Base-by-base conservation (phyloP, 116 monocot species). In the Papilionanthe hybrid region DNA sequence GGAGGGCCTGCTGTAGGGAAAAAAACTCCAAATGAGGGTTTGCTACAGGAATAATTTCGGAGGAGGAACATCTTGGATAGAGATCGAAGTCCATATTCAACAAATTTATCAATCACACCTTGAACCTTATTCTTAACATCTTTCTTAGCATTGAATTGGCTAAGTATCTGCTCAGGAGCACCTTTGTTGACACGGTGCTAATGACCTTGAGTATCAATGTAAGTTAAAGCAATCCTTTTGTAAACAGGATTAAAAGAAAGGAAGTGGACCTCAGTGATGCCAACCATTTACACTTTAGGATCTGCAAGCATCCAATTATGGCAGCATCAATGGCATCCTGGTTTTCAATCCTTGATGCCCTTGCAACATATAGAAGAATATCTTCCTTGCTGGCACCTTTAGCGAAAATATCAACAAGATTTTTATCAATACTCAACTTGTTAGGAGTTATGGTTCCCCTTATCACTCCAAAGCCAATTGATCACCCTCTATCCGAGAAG, bases 261-360 rank as follows among this genome's bases (percentile, higher is more conserved):
- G 75, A 96, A 96, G 78, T 96, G 96, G n/a, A 96, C 83, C 55
- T 96, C 93, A 41, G 83, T 90, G 32, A 96, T 96, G n/a, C 93
- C 96, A 55, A 93, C 93, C 79, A 93, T 89, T 41, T 92, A 92
- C 93, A 93, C 96, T 82, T 96, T 96, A 23, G 96, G 96, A 73
- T 96, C 96, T 9, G 96, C 92, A 73, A 96, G 96, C 94, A 96
- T 96, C 89, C 89, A 79, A 96, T 94, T 87, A 96, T 94, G 73
- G 89, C 86, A 66, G 96, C 94, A 88, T 96, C 96, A 65, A 96
- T 94, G 37, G 94, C 96, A 50, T 96, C 96, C 83, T 96, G 94
- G 79, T 96, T 96, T 77, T 96, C 96, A 10, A 78, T 81, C 79
- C 96, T 90, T 1, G 96, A 96, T 15, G 96, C 89, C 75, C 94